Percentiles rank a stretch among this genome's conserved stretches.
phyloP scores from a whole-genome alignment of 345 rosid genomes.

The Limnanthes douglasii region DNA sequence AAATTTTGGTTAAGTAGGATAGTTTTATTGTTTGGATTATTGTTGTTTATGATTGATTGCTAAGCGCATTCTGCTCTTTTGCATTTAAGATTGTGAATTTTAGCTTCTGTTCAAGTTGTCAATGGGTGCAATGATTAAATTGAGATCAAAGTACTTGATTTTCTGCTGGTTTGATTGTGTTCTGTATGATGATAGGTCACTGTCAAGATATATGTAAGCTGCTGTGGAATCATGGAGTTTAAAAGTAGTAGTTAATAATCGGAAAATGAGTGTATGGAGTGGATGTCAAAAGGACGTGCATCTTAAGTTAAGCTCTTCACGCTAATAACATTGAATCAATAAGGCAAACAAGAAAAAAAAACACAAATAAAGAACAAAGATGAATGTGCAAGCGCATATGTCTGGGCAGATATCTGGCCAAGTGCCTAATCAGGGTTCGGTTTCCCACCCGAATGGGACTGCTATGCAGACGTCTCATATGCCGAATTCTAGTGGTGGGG shows the following conservation, averaged over 20 bases:
- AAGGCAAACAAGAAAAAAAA: too few species aligned
- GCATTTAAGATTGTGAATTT: slow-evolving; percentile 2
- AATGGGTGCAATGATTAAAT: slow-evolving; percentile 3
- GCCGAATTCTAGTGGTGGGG: slow-evolving; percentile 41
- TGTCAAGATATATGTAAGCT: too few species aligned
- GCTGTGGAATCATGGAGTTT: too few species aligned
- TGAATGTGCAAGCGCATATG: slow-evolving; percentile 65
- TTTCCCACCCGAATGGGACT: slow-evolving; percentile 64
- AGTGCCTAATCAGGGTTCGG: slow-evolving; percentile 51
- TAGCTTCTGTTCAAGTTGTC: slow-evolving; percentile 1
- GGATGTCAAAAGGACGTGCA: slow-evolving; percentile 2
- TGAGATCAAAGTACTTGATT: background rate
- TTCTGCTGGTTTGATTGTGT: background rate
- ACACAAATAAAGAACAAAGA: slow-evolving; percentile 16
- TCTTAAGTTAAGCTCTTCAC: slow-evolving; percentile 24
- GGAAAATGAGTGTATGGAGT: slow-evolving; percentile 14
- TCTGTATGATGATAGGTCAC: too few species aligned
- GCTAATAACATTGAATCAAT: too few species aligned
- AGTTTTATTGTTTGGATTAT: too few species aligned
- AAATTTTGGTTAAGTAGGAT: too few species aligned
- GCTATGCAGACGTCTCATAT: slow-evolving; percentile 32
- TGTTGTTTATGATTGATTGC: too few species aligned
- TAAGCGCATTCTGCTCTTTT: slow-evolving; percentile 1
- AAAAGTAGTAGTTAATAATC: too few species aligned
- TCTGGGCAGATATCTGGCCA: slow-evolving; percentile 55